phyloP scores from a whole-genome alignment of 306 rosid species.

The Sechiopsis laciniata region DNA sequence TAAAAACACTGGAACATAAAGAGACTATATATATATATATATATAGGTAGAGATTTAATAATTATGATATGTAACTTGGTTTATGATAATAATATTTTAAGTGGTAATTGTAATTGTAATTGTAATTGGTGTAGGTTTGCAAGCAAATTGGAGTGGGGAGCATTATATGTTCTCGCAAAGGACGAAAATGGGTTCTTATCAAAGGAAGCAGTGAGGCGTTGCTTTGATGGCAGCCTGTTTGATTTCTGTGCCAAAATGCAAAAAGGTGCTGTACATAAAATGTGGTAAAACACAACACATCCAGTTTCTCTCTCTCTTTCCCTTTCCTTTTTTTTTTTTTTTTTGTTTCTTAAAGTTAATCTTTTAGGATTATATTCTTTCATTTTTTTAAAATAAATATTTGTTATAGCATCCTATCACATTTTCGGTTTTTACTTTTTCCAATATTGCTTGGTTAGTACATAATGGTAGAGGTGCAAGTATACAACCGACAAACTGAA shows the following conservation, averaged over 20 bases:
- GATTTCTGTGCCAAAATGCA: slow-evolving; percentile 60
- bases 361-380: neutral
- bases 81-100: neutral
- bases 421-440: neutral
- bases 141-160: slow-evolving; percentile 66
- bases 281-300: slow-evolving; percentile 26
- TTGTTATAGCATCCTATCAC: too few relatives aligned
- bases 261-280: slow-evolving; percentile 36
- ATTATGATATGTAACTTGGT: neutral
- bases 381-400: neutral
- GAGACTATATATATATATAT: too few relatives aligned
- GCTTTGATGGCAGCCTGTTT: slow-evolving; percentile 74
- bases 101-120: neutral
- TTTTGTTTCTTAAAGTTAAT: too few relatives aligned
- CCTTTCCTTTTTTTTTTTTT: too few relatives aligned
- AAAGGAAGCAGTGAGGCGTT: slow-evolving; percentile 75
- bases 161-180: slow-evolving; percentile 53
- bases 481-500: too few relatives aligned
- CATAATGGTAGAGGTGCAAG: too few relatives aligned
- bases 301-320: too few relatives aligned
- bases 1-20: neutral
- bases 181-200: slow-evolving; percentile 59
- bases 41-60: too few relatives aligned
- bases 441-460: too few relatives aligned
- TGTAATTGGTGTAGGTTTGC: slow-evolving; percentile 38